A percentile compares a stretch with the other conserved stretches of the same genome.
These are phyloP conservation scores for Auxenochlorella protothecoides DNA, from an alignment of 139 green algal genomes.

Conservation along the genomic window DNA sequence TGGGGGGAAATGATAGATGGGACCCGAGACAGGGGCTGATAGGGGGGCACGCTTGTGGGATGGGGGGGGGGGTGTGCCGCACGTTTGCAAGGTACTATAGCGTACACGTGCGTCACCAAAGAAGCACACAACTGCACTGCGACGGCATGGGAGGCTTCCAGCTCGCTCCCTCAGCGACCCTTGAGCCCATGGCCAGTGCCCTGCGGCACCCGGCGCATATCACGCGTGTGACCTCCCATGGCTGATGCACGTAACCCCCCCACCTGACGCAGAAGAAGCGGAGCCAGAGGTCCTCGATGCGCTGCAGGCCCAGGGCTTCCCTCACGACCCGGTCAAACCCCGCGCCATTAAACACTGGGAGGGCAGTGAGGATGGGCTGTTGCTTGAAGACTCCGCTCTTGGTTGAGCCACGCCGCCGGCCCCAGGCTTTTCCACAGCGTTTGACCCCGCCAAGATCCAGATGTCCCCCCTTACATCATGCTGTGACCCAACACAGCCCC, in stretches of 20 bases:
- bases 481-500: neutral
- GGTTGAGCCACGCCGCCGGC: too few relatives aligned
- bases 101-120: too few relatives aligned
- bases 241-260: neutral
- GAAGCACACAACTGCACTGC: too few relatives aligned
- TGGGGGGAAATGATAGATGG: too few relatives aligned
- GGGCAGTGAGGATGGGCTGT: neutral
- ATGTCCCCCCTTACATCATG: too few relatives aligned
- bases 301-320: conserved; percentile 25
- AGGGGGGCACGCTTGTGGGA: neutral
- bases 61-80: neutral
- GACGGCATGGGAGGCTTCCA: too few relatives aligned
- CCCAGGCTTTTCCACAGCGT: too few relatives aligned
- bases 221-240: too few relatives aligned
- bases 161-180: too few relatives aligned
- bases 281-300: conserved; percentile 78
- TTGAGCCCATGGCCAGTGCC: too few relatives aligned
- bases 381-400: neutral
- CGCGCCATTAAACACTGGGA: conserved; percentile 45
- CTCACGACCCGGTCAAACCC: conserved; percentile 42
- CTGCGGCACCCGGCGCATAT: too few relatives aligned
- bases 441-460: too few relatives aligned
- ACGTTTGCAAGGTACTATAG: neutral
- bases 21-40: neutral
- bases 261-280: conserved; percentile 32